Evolutionary conservation across 2,329 filamentous ascomycete species (phyloP), one percentile per base, ranked within the genome.

Genomic region (Lasiodiplodia sp.): DNA sequence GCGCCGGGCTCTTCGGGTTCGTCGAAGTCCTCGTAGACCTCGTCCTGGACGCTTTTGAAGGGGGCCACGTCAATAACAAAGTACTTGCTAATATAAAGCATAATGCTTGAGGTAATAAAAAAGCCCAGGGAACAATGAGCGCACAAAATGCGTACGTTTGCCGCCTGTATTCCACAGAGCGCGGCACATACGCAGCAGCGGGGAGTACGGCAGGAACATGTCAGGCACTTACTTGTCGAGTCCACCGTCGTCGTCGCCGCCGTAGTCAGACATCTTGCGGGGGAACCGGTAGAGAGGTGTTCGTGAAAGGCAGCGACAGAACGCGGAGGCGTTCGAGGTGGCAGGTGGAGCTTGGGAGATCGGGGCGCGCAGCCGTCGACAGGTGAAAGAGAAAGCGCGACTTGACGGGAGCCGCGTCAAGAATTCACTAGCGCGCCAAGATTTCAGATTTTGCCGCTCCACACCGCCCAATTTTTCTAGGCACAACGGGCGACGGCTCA

Each of bases 1-100:
- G 94, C 90, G 83, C 84, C 81, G 71, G 85, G 83, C 74, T 87
- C 86, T 18, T 88, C 87, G 75, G 91, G 88, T 81, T 91, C 72
- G 40, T 69, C 88, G 21, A 69, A 67, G 62, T 69, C 67, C 21
- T 68, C 67, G 37, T 64, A 65, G 40, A 68, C 67, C 49, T 68
- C 67, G 37, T 67, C 65, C 18, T 58, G 53, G 44, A 58, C 65
- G n/a, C 65, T 67, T 31, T 14, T 5, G 11, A 16, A 1, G 53
- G 12, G 6, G 28, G 8, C 14, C 7, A 10, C 6, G n/a, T 51
- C 12, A 58, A 16, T 53, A 11, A 31, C 1, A 56, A 10, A 10
- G 31, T 34, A 34, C 8, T 34, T 34, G 6, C 31, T 8, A n/a
- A n/a, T 56, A 14, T 18, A 10, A 28, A 1, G 12, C 12, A 55